These are phyloP conservation scores for Simplicillium sp. DNA, from an alignment of 2,329 filamentous ascomycete species.

Conservation along the genomic window DNA sequence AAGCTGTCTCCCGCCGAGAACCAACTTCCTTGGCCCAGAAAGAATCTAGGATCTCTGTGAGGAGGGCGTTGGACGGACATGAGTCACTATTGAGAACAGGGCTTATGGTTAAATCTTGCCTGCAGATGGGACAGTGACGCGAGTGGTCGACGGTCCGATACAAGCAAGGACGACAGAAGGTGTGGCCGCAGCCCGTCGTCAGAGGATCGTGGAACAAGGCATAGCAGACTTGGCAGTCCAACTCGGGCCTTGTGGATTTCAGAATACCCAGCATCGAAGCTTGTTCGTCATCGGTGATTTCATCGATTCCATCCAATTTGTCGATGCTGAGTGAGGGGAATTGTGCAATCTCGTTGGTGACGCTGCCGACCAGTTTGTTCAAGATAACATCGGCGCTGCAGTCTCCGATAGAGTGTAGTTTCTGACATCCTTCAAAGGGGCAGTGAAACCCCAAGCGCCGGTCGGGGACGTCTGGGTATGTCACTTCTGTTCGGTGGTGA, in stretches of 20 bases:
- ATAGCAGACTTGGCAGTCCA: slow-evolving; percentile 88
- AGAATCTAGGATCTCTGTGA: slow-evolving; percentile 52
- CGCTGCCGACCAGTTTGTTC: slow-evolving; percentile 53
- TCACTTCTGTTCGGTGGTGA: slow-evolving; percentile 58
- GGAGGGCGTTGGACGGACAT: slow-evolving; percentile 49
- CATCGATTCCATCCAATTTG: background rate
- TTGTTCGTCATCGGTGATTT: background rate
- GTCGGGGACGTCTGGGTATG: slow-evolving; percentile 62
- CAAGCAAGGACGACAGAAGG: slow-evolving; percentile 75
- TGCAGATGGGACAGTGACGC: slow-evolving; percentile 71
- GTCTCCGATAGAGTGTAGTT: slow-evolving; percentile 67
- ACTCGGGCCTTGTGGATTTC: slow-evolving; percentile 55
- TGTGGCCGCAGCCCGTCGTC: slow-evolving; percentile 82
- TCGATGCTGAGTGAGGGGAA: background rate
- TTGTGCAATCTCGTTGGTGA: background rate
- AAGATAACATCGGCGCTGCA: slow-evolving; percentile 70
- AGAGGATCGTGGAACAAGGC: slow-evolving; percentile 70
- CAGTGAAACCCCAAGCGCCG: slow-evolving; percentile 66
- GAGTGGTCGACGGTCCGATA: slow-evolving; percentile 69
- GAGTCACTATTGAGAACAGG: slow-evolving; percentile 28
- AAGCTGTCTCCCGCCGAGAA: slow-evolving; percentile 44
- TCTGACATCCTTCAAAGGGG: slow-evolving; percentile 54
- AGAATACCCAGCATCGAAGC: slow-evolving; percentile 37
- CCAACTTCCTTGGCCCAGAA: slow-evolving; percentile 62
- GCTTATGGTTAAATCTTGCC: slow-evolving; percentile 48